Conservation (phyloP, 768 basidiomycete species). For the Lactarius indigo region DNA sequence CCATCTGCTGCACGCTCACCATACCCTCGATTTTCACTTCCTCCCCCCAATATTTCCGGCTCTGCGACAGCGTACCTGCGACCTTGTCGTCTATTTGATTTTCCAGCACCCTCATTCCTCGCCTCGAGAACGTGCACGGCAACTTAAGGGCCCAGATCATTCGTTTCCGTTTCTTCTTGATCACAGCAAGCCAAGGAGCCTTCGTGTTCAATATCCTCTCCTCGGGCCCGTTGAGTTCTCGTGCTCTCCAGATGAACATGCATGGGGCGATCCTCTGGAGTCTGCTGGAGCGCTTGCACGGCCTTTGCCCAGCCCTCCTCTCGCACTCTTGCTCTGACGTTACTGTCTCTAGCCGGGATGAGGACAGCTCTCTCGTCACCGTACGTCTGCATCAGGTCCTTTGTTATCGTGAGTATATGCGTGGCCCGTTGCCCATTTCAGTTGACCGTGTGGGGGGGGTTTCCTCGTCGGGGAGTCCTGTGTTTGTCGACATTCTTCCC, state of each 20-base stretch:
- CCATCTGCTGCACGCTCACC: not conserved
- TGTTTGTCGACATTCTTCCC: slow-evolving; percentile 7
- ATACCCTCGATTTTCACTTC: slow-evolving; percentile 20
- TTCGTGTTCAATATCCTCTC: slow-evolving; percentile 3
- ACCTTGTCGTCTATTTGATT: not conserved
- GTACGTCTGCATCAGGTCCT: slow-evolving; percentile 1
- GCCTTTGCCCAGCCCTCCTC: not conserved
- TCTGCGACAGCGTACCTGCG: not conserved
- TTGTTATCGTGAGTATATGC: not conserved
- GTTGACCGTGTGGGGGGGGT: not conserved
- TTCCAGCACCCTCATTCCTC: slow-evolving; percentile 19
- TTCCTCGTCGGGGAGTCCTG: not conserved
- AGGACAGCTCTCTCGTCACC: slow-evolving; percentile 9
- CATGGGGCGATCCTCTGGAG: not conserved
- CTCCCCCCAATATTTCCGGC: slow-evolving; percentile 3
- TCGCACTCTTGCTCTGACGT: not conserved
- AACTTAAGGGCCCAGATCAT: slow-evolving; percentile 9
- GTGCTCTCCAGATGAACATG: not conserved
- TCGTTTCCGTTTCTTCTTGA: not conserved
- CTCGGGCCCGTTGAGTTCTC: not conserved
- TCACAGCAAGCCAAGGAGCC: not conserved
- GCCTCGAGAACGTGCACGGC: slow-evolving; percentile 4
- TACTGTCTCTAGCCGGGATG: not conserved
- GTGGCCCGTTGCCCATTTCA: not conserved
- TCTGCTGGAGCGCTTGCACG: not conserved